Evolutionary conservation across 208 protist species (phyloP).

Genomic region (Crithidia expoeki): DNA sequence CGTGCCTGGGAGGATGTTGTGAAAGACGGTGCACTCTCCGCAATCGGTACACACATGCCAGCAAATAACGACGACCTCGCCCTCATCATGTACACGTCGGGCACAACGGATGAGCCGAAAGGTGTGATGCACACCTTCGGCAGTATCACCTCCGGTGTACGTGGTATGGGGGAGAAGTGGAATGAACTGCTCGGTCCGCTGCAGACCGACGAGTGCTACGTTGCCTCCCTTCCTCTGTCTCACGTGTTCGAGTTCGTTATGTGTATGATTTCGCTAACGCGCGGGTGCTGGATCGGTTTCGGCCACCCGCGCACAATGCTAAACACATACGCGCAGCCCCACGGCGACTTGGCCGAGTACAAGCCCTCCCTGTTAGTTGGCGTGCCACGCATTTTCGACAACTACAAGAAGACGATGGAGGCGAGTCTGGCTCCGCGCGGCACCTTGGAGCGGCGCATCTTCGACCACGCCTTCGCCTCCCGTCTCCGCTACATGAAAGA

Average conservation of each 20-base stretch:
- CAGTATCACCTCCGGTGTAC: slow-evolving; percentile 47
- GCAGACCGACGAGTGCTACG: slow-evolving; percentile 54
- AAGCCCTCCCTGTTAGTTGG: slow-evolving; percentile 61
- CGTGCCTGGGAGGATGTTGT: slow-evolving; percentile 59
- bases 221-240: slow-evolving; percentile 91
- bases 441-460: slow-evolving; percentile 69
- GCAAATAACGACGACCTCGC: slow-evolving; percentile 27
- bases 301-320: slow-evolving; percentile 78
- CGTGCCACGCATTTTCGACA: slow-evolving; percentile 92
- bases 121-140: slow-evolving; percentile 87
- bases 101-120: slow-evolving; percentile 91
- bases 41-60: slow-evolving; percentile 22
- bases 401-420: slow-evolving; percentile 72
- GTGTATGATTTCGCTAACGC: slow-evolving; percentile 65
- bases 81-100: slow-evolving; percentile 85
- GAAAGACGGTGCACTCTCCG: slow-evolving; percentile 28
- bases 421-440: slow-evolving; percentile 54
- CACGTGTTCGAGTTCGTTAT: slow-evolving; percentile 93
- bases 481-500: slow-evolving; percentile 58
- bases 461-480: slow-evolving; percentile 67
- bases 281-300: slow-evolving; percentile 75
- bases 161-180: slow-evolving; percentile 31
- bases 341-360: slow-evolving; percentile 83
- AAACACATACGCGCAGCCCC: slow-evolving; percentile 59
- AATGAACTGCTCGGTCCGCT: slow-evolving; percentile 52